phyloP scores from a whole-genome alignment of 2,329 filamentous ascomycete genomes.

The Pseudogymnoascus destructans region DNA sequence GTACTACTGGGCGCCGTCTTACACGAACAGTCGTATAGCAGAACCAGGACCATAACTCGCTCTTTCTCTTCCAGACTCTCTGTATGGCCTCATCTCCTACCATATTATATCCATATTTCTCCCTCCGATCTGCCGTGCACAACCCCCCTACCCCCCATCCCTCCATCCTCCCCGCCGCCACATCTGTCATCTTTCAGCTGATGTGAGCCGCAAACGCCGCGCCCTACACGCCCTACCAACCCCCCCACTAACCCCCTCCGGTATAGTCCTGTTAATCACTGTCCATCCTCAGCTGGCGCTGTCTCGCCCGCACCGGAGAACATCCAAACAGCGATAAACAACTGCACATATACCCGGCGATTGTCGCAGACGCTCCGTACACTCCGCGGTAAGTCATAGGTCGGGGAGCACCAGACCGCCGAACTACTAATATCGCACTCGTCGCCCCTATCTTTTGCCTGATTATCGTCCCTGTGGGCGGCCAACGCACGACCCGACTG shows the following conservation, averaged over 20 bases:
- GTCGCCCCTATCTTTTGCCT: background rate
- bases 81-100: background rate
- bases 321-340: background rate
- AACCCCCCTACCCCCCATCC: background rate
- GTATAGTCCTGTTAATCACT: background rate
- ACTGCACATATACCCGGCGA: background rate
- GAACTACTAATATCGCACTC: background rate
- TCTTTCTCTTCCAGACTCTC: background rate
- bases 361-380: background rate
- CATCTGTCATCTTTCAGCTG: constrained; percentile 6
- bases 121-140: background rate
- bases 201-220: constrained; percentile 2
- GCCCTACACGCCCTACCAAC: background rate
- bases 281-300: background rate
- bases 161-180: background rate
- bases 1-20: background rate
- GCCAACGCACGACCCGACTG: background rate
- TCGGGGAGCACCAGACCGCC: background rate
- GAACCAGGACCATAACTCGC: background rate
- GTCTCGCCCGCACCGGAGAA: background rate
- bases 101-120: too few relatives aligned
- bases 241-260: background rate
- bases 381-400: background rate
- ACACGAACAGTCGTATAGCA: background rate
- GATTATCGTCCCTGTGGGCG: background rate